Base-by-base conservation (phyloP, 2,329 filamentous ascomycete species). In the Penicillium palitans region DNA sequence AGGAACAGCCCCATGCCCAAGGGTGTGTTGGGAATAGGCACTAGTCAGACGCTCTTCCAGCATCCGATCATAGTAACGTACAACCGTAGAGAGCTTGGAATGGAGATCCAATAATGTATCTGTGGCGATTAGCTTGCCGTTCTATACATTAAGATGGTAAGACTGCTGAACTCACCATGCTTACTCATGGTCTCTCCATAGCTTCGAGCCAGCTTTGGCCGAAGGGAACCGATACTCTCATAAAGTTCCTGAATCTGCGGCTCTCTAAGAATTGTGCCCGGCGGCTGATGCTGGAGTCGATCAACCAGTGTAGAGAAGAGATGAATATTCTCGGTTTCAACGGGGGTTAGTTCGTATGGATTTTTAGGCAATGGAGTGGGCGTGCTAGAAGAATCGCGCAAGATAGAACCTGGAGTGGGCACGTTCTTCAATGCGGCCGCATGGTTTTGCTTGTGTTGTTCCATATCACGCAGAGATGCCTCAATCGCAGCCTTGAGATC, bases 151-250 rank as follows among this genome's bases (percentile, higher is more conserved):
- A 49, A 13, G 3, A 19, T 27, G 15, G n/a, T 6, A 40, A 48
- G 9, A 27, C 47, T 48, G 45, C 29, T 41, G 12, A 29, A 77
- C 86, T 72, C 79, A 91, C 91, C 93, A 75, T 98, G 95, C 76
- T 99, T 99, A 84, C 95, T 98, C 95, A 99, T 98, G 0, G 95
- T 97, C 79, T 99, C 95, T 55, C 95, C 95, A 72, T 98, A 97
- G 0, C 93, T 97, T 12, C 95, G 86, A 5, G 95, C 95, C 55
- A 99, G 81, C 75, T 99, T 99, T 1, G 95, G 95, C 50, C 95
- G 85, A 62, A 99, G 79, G 17, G 91, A 84, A n/a, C 93, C 92
- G 68, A 99, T 98, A 68, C 93, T 96, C 71, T 98, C 95, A 73
- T 99, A 99, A 5, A 99, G 81, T 76, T 99, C 95, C 75, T 99